Evolutionary conservation across 2,329 filamentous ascomycete genomes (phyloP), one percentile per base, ranked within the genome.

Genomic region (Cephalotrichum gorgonifer): DNA sequence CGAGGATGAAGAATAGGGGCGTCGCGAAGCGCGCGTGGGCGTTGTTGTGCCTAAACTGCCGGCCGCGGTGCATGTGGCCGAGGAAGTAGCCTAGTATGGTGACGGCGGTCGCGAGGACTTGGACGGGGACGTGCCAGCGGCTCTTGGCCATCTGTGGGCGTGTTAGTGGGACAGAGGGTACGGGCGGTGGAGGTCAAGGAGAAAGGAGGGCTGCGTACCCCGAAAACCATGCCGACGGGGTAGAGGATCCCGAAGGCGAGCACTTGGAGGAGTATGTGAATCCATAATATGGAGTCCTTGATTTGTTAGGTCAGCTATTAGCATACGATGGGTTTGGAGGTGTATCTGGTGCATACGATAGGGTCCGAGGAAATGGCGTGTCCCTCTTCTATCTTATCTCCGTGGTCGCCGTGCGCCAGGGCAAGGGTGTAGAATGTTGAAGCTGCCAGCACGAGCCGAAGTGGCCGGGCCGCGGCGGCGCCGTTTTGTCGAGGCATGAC

Each of bases 171-270:
- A 49, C 23, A 11, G 27, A 28, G 26, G 5, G 20, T 17, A 14
- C 9, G 14, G 14, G 11, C 25, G 44, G 44, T 30, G 25, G 22
- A 12, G 33, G 41, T 6, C 3, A 30, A 20, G 42, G 20, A 45
- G 31, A 25, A 23, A 41, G 20, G 20, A 15, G 45, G 17, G 43
- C 17, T 44, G 70, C 84, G 59, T 79, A 93, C 87, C 51, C 91
- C 91, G 17, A 96, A 73, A 39, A 97, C 89, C 91, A 98, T 97
- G 58, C 93, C 93, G 15, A 88, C 75, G 11, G 93, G 93, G 60
- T 95, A 97, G 51, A 97, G 79, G 57, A 98, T 75, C 53, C 93
- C 93, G 73, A 94, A 97, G 51, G 89, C 81, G 51, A 93, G 61
- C 64, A 83, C 85, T 75, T 95, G 90, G 43, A 95, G 67, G 52